These are phyloP conservation scores for Aquilaria yunnanensis DNA, from an alignment of 345 rosid genomes.

Conservation along the genomic window DNA sequence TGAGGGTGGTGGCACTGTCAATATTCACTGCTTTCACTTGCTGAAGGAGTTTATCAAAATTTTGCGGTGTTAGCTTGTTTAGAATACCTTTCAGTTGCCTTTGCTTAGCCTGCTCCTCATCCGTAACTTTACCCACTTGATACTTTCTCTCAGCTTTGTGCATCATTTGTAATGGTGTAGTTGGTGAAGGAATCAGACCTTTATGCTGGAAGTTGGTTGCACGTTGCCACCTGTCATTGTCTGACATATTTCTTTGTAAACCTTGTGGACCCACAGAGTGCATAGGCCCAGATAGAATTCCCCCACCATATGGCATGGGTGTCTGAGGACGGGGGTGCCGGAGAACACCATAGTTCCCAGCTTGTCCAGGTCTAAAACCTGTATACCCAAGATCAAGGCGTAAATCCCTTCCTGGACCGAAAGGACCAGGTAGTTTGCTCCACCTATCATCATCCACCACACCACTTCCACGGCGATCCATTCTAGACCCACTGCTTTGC, in stretches of 20 bases:
- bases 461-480: constrained; percentile 68
- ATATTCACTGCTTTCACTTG: constrained; percentile 85
- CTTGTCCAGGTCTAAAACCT: constrained; percentile 69
- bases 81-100: constrained; percentile 82
- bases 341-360: constrained; percentile 64
- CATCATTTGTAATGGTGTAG: constrained; percentile 74
- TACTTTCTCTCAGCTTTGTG: constrained; percentile 93
- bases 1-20: constrained; percentile 69
- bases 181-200: constrained; percentile 87
- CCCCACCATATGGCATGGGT: constrained; percentile 37
- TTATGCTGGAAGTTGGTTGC: constrained; percentile 50
- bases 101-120: constrained; percentile 82
- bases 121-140: constrained; percentile 73
- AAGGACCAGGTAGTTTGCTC: constrained; percentile 43
- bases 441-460: constrained; percentile 65
- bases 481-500: constrained; percentile 48
- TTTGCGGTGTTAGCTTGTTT: constrained; percentile 96
- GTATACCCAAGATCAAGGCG: constrained; percentile 33
- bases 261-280: constrained; percentile 58
- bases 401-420: constrained; percentile 48
- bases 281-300: constrained; percentile 69
- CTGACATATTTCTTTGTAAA: constrained; percentile 51
- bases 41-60: constrained; percentile 87
- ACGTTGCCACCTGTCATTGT: constrained; percentile 89
- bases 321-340: constrained; percentile 64